Evolutionary conservation across 1,284 basidiomycete species (phyloP).

Genomic region (Trichosporon sp.): DNA sequence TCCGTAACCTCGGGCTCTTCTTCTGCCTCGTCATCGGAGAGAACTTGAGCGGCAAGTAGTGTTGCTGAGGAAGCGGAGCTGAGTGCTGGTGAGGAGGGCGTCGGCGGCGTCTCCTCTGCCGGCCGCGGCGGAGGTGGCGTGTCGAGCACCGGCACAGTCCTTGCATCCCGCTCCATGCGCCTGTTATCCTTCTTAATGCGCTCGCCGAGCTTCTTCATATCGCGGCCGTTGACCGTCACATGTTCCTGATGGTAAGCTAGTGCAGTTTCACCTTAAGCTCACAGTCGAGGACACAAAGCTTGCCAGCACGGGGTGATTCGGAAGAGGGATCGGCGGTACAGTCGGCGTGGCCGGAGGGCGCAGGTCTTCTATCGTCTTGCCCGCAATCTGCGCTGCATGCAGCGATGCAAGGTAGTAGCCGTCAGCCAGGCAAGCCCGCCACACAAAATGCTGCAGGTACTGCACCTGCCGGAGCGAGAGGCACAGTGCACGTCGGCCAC

Average conservation of each 20-base stretch:
- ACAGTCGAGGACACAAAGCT: neutral
- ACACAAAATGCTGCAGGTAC: conserved; percentile 80
- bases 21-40: neutral
- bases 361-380: neutral
- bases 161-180: conserved; percentile 7
- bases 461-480: conserved; percentile 81
- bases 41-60: neutral
- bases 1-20: conserved; percentile 1
- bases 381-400: neutral
- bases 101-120: neutral
- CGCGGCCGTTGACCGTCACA: neutral
- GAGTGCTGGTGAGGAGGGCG: neutral
- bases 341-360: neutral
- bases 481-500: conserved; percentile 63
- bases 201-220: conserved; percentile 13
- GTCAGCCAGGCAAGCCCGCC: conserved; percentile 69
- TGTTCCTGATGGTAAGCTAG: conserved; percentile 4
- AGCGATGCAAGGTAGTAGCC: conserved; percentile 26
- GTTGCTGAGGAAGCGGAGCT: neutral
- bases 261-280: neutral
- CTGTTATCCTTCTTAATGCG: neutral
- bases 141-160: neutral
- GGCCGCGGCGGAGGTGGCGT: neutral
- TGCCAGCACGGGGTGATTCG: neutral
- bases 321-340: conserved; percentile 10